Conservation (phyloP, 1,139 yeast genomes). For the Starmera stellimalicola region DNA sequence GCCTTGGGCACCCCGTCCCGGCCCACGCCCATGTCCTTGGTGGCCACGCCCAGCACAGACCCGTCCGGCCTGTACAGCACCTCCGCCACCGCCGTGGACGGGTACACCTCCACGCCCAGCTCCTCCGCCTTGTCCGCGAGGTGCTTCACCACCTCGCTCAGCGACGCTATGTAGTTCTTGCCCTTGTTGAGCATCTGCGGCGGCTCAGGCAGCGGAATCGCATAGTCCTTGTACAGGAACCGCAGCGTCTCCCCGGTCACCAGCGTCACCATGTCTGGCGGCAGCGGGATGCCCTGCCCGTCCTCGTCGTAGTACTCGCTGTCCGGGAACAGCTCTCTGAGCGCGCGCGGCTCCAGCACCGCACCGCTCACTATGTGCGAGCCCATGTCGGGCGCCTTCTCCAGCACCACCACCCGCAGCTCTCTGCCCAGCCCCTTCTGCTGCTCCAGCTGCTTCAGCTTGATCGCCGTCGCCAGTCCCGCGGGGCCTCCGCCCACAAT, state of each 20-base stretch:
- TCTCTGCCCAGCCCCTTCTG: slow-evolving; percentile 52
- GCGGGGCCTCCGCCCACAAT: slow-evolving; percentile 99
- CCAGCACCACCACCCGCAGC: slow-evolving; percentile 77
- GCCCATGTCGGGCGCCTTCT: slow-evolving; percentile 89
- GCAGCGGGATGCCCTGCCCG: slow-evolving; percentile 58
- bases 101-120: slow-evolving; percentile 86
- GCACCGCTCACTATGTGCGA: slow-evolving; percentile 92
- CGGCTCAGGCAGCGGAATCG: slow-evolving; percentile 81
- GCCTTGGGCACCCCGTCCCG: slow-evolving; percentile 68
- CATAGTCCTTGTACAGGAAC: slow-evolving; percentile 45
- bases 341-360: slow-evolving; percentile 80
- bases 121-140: slow-evolving; percentile 86
- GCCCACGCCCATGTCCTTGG: slow-evolving; percentile 82
- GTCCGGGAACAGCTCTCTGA: slow-evolving; percentile 80
- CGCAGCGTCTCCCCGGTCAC: slow-evolving; percentile 69
- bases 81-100: slow-evolving; percentile 86
- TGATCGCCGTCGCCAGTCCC: slow-evolving; percentile 89
- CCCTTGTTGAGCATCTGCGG: slow-evolving; percentile 81
- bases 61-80: slow-evolving; percentile 54
- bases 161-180: slow-evolving; percentile 75
- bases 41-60: slow-evolving; percentile 79
- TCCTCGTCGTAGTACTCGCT: slow-evolving; percentile 43
- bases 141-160: slow-evolving; percentile 74
- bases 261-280: slow-evolving; percentile 62
- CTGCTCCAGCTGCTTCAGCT: slow-evolving; percentile 72